Evolutionary conservation across 331 rosid genomes (phyloP).

Genomic region (Cydonia oblonga): DNA sequence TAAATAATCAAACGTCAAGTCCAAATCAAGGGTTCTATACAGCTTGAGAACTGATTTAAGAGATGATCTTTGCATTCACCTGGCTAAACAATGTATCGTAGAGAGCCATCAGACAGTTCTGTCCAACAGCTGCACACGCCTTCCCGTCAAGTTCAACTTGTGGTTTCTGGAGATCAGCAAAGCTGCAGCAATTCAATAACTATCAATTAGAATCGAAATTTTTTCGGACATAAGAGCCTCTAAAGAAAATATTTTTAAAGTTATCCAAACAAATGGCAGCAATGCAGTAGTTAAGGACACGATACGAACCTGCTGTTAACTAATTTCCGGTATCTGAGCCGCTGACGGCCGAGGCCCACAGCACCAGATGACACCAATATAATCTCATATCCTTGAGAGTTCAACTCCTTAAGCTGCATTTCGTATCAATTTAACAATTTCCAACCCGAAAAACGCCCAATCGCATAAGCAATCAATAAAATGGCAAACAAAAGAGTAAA

Average conservation of each 20-base stretch:
- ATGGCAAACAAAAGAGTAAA: too few species aligned
- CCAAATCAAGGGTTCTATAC: background rate
- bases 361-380: constrained; percentile 97
- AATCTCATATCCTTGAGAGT: constrained; percentile 62
- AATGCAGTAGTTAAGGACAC: background rate
- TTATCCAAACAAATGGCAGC: background rate
- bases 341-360: constrained; percentile 96
- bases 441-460: background rate
- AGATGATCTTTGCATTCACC: constrained; percentile 29
- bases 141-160: constrained; percentile 94
- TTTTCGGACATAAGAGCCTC: background rate
- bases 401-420: constrained; percentile 75
- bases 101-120: constrained; percentile 83
- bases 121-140: constrained; percentile 99
- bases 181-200: constrained; percentile 27
- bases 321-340: constrained; percentile 72
- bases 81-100: constrained; percentile 80
- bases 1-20: background rate
- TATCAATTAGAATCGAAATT: background rate
- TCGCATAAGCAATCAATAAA: background rate
- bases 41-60: background rate
- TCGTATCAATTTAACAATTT: constrained; percentile 1
- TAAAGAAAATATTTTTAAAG: background rate
- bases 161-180: constrained; percentile 96
- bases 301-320: constrained; percentile 62